These are phyloP conservation scores for Alternaria viburni DNA, from an alignment of 2,329 filamentous ascomycete genomes.

Conservation along the genomic window DNA sequence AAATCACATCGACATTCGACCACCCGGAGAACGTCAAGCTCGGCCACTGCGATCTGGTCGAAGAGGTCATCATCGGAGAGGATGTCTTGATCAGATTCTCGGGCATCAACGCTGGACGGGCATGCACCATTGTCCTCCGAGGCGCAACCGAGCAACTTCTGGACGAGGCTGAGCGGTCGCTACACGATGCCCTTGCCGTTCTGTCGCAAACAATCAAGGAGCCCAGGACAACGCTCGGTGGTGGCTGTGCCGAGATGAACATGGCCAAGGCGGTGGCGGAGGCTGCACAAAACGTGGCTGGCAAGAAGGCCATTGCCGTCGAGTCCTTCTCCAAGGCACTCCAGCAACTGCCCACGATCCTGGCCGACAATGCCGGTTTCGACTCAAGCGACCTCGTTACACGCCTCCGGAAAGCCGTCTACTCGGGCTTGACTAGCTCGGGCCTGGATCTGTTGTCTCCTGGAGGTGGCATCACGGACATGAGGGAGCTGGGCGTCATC, in stretches of 20 bases:
- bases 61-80: conserved; percentile 98
- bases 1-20: conserved; percentile 97
- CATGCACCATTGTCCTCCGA: conserved; percentile 95
- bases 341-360: conserved; percentile 91
- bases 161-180: conserved; percentile 92
- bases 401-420: conserved; percentile 89
- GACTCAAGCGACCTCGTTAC: conserved; percentile 95
- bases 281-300: conserved; percentile 89
- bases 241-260: conserved; percentile 96
- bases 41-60: conserved; percentile 91
- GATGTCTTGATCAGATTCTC: conserved; percentile 98
- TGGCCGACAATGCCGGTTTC: conserved; percentile 95
- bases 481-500: conserved; percentile 93
- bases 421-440: conserved; percentile 90
- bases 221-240: conserved; percentile 90
- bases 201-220: conserved; percentile 96
- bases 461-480: conserved; percentile 91
- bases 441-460: conserved; percentile 88
- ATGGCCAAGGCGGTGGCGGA: conserved; percentile 98
- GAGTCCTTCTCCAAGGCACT: conserved; percentile 87
- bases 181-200: conserved; percentile 95
- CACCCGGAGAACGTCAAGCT: conserved; percentile 97
- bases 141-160: conserved; percentile 96
- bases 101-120: conserved; percentile 88
- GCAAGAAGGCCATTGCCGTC: conserved; percentile 95